Percentiles rank a stretch among this genome's conserved stretches.
These are phyloP conservation scores for Exophiala oligosperma DNA, from an alignment of 2,329 filamentous ascomycete genomes.

Conservation along the genomic window DNA sequence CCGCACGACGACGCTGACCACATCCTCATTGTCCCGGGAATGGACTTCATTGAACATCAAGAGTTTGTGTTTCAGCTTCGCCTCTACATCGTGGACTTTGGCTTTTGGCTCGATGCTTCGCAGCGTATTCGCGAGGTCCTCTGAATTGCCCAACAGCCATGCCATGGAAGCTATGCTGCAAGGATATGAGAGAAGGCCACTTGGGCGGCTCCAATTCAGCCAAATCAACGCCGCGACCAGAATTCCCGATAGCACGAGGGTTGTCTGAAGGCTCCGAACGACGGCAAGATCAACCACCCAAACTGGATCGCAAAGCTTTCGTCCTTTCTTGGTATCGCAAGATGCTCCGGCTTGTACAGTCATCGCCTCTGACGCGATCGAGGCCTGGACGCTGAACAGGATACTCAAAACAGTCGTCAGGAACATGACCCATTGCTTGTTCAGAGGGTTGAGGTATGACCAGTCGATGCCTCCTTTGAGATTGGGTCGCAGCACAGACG, in stretches of 20 bases:
- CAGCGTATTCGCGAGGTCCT: not conserved
- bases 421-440: slow-evolving; percentile 14
- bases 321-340: slow-evolving; percentile 9
- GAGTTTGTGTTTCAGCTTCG: not conserved
- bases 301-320: slow-evolving; percentile 8
- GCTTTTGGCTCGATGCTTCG: slow-evolving; percentile 4
- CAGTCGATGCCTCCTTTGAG: slow-evolving; percentile 8
- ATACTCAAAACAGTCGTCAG: slow-evolving; percentile 7
- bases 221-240: not conserved
- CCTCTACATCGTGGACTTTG: not conserved
- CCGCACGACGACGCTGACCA: no score
- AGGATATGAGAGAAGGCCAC: slow-evolving; percentile 8
- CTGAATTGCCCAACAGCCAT: slow-evolving; percentile 6
- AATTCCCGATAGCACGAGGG: not conserved
- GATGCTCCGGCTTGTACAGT: slow-evolving; percentile 7
- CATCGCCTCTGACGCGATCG: slow-evolving; percentile 12
- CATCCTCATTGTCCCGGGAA: not conserved
- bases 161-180: slow-evolving; percentile 14
- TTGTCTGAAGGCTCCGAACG: slow-evolving; percentile 7
- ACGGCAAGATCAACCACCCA: slow-evolving; percentile 12
- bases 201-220: slow-evolving; percentile 9
- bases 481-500: slow-evolving; percentile 5
- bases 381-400: slow-evolving; percentile 1
- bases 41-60: slow-evolving; percentile 1
- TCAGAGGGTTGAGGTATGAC: not conserved